Base-by-base conservation (phyloP, 1,139 yeast genomes). In the Hansenula sp. region DNA sequence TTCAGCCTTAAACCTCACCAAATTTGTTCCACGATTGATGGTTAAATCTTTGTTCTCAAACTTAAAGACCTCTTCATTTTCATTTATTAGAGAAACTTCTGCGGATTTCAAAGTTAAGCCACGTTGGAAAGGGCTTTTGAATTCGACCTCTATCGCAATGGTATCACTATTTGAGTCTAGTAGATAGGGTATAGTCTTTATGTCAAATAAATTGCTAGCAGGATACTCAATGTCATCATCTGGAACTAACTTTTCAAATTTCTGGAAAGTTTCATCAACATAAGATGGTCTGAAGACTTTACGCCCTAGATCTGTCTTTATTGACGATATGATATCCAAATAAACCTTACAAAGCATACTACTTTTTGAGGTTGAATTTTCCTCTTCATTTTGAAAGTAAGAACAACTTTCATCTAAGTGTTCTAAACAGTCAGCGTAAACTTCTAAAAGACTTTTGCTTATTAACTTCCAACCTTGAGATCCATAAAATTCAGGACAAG, bases 401-500 rank as follows among this genome's bases (percentile, higher is more conserved):
- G 43, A 52, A 14, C 48, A 44, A n/a, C 39, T 31, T 3, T 41
- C 48, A 8, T 55, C 57, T 19, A 78, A 57, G 30, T 75, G 66
- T 49, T 76, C 78, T 32, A 89, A 65, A 52, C 96, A 87, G 35
- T 78, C 77, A 28, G 86, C 71, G 55, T 83, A 88, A 1, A 82
- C 66, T 48, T 78, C 79, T 32, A 86, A 65, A 17, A 90, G 61
- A 17, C 75, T 64, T 2, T 80, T 73, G 0, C 95, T 88, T 57
- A 89, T 76, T 32, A 69, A 65, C 43, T 73, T 75, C 96, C 97
- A 89, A 1, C 89, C 88, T 42, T 82, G 76, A 22, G 71, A 60
- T 16, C 75, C 69, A 53, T 83, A 88, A 44, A 79, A 77, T 32
- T 75, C 78, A 37, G 86, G 87, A 3, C 94, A 78, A 19, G 79